phyloP scores from a whole-genome alignment of 2,329 filamentous ascomycete genomes.

The Cladophialophora psammophila region DNA sequence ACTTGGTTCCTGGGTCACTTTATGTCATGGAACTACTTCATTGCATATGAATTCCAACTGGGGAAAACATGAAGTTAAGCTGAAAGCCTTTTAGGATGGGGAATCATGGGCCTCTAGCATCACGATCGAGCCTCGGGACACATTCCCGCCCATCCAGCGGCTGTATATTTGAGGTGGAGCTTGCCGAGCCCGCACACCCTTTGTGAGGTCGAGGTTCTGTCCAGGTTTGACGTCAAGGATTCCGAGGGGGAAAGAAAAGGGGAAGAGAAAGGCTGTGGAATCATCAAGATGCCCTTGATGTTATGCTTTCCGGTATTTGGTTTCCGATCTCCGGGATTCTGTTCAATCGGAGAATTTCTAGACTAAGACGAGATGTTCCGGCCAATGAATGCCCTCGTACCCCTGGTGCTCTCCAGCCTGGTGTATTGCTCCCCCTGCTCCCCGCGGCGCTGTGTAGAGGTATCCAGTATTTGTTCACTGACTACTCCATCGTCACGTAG shows the following conservation, averaged over 20 bases:
- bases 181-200: neutral
- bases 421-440: neutral
- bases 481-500: too few species aligned
- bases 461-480: too few species aligned
- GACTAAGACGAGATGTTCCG: neutral
- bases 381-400: neutral
- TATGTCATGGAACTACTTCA: neutral
- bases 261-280: neutral
- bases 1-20: neutral
- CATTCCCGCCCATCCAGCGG: neutral
- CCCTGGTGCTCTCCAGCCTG: neutral
- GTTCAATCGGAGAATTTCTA: neutral
- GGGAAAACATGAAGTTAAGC: too few species aligned
- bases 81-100: too few species aligned
- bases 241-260: neutral
- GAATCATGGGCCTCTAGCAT: neutral
- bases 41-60: too few species aligned
- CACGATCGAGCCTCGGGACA: neutral
- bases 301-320: too few species aligned
- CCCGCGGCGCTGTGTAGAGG: too few species aligned
- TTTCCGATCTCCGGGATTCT: too few species aligned
- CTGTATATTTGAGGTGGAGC: neutral
- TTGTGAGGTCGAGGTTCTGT: neutral
- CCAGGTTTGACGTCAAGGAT: neutral
- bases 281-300: neutral